Percentiles rank a stretch among this genome's conserved stretches.
phyloP scores from a whole-genome alignment of 2,329 filamentous ascomycete species.

The Drechmeria coniospora region DNA sequence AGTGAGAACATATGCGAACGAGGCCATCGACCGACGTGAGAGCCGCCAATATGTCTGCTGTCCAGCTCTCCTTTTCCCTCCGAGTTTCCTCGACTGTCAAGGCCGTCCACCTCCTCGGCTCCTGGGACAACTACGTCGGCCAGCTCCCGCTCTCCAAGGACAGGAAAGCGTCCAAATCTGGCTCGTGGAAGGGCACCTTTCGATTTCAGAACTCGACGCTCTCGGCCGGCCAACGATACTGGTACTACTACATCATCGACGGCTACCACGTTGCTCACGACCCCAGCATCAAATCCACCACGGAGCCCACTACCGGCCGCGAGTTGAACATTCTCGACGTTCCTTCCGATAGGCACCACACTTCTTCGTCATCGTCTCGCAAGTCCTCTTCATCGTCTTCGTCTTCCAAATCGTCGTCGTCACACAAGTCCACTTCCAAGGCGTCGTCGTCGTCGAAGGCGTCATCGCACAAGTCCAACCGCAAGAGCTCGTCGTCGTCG shows the following conservation, averaged over 20 bases:
- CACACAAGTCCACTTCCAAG: slow-evolving; percentile 22
- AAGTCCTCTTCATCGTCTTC: slow-evolving; percentile 29
- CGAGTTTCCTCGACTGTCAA: slow-evolving; percentile 93
- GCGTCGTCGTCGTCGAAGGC: slow-evolving; percentile 15
- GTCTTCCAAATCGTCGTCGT: slow-evolving; percentile 16
- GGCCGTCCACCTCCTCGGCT: slow-evolving; percentile 92
- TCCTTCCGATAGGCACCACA: slow-evolving; percentile 28
- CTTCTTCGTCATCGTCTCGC: slow-evolving; percentile 23
- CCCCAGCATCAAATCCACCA: slow-evolving; percentile 73
- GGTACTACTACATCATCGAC: slow-evolving; percentile 99
- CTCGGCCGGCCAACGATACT: slow-evolving; percentile 84
- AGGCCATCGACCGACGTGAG: neutral
- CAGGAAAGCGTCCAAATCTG: slow-evolving; percentile 64
- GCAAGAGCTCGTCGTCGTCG: slow-evolving; percentile 13
- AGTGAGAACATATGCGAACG: neutral
- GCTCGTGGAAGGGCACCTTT: slow-evolving; percentile 92
- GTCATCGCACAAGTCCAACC: slow-evolving; percentile 10
- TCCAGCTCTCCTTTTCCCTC: slow-evolving; percentile 91
- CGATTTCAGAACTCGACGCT: slow-evolving; percentile 81
- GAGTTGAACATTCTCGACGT: slow-evolving; percentile 97
- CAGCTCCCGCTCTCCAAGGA: slow-evolving; percentile 93
- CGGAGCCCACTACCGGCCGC: slow-evolving; percentile 91
- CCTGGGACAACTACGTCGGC: slow-evolving; percentile 93
- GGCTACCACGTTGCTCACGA: slow-evolving; percentile 97
- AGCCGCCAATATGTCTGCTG: slow-evolving; percentile 57